Evolutionary conservation across 2,329 filamentous ascomycete genomes (phyloP), one percentile per base, ranked within the genome.

Genomic region (Tricladium varicosporioides): DNA sequence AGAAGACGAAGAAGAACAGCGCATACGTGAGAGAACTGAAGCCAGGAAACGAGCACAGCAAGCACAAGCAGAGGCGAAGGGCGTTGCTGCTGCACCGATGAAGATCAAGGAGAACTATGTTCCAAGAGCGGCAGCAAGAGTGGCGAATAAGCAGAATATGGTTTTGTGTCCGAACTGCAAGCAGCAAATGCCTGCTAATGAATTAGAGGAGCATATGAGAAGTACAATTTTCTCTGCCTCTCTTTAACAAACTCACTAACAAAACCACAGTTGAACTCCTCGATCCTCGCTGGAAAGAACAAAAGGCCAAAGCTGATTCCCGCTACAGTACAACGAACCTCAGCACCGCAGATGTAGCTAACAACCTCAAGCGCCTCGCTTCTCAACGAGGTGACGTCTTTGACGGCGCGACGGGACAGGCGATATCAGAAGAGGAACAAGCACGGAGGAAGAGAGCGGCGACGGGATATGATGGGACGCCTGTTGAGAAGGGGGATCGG

Each of bases 71-170:
- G 88, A 91, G 57, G 87, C 89, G 7, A 87, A 87, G 68, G 84
- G 84, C 36, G 36, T 40, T 5, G 82, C 82, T 48, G 78, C 82
- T 45, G 81, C 79, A 32, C 83, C 88, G 0, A 92, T 96, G 85
- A 93, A 92, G 72, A 97, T 97, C 71, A 88, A 91, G 70, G 89
- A 90, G 70, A 93, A 96, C 73, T 96, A 97, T 70, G 88, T 96
- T 15, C 92, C 93, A 0, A 85, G 91, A 51, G 91, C 91, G 2
- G 87, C 90, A 45, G 86, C 87, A 55, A 83, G 87, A 69, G 81
- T 84, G 27, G 85, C 87, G 48, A 87, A 84, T 69, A 85, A 83
- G 69, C 80, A 83, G 80, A 53, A 78, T 78, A 44, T 86, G 71
- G 88, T 87, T 3, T 78, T 96, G 56, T 97, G 93, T 72, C 92